Evolutionary conservation across 2,329 filamentous ascomycete genomes (phyloP), one percentile per base, ranked within the genome.

Genomic region (Aspergillus pseudoviridinutans): DNA sequence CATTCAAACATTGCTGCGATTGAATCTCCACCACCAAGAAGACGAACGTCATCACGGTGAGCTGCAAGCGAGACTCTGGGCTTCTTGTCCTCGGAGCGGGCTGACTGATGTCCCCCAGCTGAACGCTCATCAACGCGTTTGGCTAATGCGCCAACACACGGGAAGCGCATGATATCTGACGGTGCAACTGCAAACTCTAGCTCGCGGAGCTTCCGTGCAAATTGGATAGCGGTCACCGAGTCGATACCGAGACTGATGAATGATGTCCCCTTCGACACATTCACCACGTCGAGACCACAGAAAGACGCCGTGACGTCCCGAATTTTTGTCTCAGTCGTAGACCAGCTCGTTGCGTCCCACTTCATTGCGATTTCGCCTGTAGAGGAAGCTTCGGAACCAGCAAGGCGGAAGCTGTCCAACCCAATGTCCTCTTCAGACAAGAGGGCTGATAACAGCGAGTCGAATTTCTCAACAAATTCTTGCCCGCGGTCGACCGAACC

Each of bases 1-100:
- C 91, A 95, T 4, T 67, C 60, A 50, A 71, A 74, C 41, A 71
- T 62, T 3, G 58, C 55, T 9, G 59, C 59, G 29, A 74, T 58
- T 4, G 58, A 63, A 44, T 69, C 67, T 24, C 53, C 32, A 2
- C 56, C 42, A 8, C 52, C 29, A 32, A 68, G 61, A 28, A 61
- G 55, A 27, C 57, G 60, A 22, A 68, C 53, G 17, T 61, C 41
- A 22, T 59, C 56, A n/a, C 50, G 42, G 38, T 66, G 63, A 3
- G 20, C 20, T 1, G 59, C 54, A 20, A 63, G 42, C 12, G 56
- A 49, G 9, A 61, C 57, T 0, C 12, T 20, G 2, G 38, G 14
- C 7, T n/a, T 42, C 1, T 42, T 24, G 1, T 25, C n/a, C 2
- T n/a, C 46, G 29, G 55, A 47, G 4, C 47, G 20, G 2, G 54